Evolutionary conservation across 2,329 filamentous ascomycete genomes (phyloP), one percentile per base, ranked within the genome.

Genomic region (Monosporascus sp.): DNA sequence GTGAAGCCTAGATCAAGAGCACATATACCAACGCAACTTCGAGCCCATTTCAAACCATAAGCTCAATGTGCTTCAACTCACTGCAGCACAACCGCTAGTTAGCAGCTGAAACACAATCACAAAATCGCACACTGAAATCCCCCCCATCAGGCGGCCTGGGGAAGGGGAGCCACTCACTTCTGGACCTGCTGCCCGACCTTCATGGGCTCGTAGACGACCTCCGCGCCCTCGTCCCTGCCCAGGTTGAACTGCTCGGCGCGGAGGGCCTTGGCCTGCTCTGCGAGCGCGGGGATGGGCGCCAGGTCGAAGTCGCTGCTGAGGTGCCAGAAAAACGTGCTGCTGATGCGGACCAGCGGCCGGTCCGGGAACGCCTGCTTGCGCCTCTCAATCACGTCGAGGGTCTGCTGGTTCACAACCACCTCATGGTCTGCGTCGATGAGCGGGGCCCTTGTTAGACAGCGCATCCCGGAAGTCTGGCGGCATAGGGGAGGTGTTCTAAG

Each of bases 251-350:
- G 76, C 61, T 75, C 71, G 2, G 69, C 72, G 38, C 78, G 68
- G 3, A 83, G 68, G 43, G 63, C 62, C 48, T 60, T 67, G 5
- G 80, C 80, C 57, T 68, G 68, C 44, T 74, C 73, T 1, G 68
- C 74, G 38, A 83, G 70, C 50, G 65, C 66, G 1, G 77, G 75
- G 43, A 84, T 71, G 2, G 82, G 82, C 3, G 62, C 67, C 7
- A 85, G 67, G 52, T 84, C 79, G 53, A 76, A 76, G 60, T 85
- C 81, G 18, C 78, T 82, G 43, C 73, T 75, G 26, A 85, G 68
- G 51, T 84, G 81, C 77, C 79, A 85, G 70, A 85, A 85, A 53
- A 84, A 73, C 3, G 81, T 85, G 48, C 78, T 82, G 37, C 79
- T 82, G 64, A 85, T 84, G 48, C 81, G 73, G 17, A 84, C 65